These are phyloP conservation scores for Russula sp. DNA, from an alignment of 768 basidiomycete genomes.

Conservation along the genomic window DNA sequence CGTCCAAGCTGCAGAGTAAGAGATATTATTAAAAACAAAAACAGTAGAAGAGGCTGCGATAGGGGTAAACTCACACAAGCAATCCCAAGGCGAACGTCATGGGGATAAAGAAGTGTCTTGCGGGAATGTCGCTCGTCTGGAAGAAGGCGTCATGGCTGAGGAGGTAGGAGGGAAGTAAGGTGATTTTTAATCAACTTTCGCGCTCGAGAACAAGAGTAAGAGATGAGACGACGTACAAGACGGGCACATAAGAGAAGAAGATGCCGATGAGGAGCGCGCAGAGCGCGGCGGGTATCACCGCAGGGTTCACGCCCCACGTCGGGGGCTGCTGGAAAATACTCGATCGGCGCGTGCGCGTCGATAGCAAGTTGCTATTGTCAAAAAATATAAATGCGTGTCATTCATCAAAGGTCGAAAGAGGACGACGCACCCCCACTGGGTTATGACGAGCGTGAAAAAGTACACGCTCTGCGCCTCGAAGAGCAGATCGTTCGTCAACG, in stretches of 20 bases:
- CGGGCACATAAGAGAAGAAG: slow-evolving; percentile 36
- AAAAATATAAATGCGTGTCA: neutral
- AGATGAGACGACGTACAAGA: slow-evolving; percentile 28
- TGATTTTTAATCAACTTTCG: neutral
- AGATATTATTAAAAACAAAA: neutral
- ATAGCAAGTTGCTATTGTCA: slow-evolving; percentile 36
- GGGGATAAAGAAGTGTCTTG: slow-evolving; percentile 45
- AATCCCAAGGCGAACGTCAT: slow-evolving; percentile 35
- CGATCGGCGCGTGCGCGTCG: slow-evolving; percentile 47
- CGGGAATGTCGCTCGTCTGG: slow-evolving; percentile 39
- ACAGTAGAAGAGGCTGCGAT: neutral
- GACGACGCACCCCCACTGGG: slow-evolving; percentile 43
- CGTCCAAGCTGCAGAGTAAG: slow-evolving; percentile 11
- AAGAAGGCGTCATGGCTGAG: slow-evolving; percentile 42
- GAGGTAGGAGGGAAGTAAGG: too few species aligned
- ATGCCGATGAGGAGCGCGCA: slow-evolving; percentile 37
- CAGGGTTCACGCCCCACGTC: slow-evolving; percentile 33
- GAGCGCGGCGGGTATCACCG: slow-evolving; percentile 39
- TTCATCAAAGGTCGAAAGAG: too few species aligned
- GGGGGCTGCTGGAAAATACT: slow-evolving; percentile 52
- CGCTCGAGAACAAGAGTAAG: neutral
- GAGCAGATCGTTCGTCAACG: slow-evolving; percentile 34
- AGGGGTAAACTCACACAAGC: slow-evolving; percentile 20
- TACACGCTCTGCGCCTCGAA: slow-evolving; percentile 46
- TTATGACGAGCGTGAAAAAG: slow-evolving; percentile 45